A percentile compares a stretch with the other conserved stretches of the same genome.
These are phyloP conservation scores for Mucor racemosus DNA, from an alignment of 371 early-diverging fungal species.

Conservation along the genomic window DNA sequence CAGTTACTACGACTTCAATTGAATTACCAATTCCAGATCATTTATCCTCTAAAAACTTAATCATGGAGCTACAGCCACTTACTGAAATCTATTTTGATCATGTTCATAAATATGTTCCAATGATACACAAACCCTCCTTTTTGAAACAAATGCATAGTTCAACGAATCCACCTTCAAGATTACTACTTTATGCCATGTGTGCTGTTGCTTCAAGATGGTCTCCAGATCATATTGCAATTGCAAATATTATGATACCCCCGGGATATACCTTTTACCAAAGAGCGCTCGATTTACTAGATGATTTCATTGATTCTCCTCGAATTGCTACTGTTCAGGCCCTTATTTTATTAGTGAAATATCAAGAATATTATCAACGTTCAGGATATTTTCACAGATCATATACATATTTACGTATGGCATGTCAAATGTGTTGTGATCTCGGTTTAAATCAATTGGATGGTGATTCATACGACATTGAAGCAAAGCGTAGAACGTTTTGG, in stretches of 20 bases:
- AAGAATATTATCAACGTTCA: constrained; percentile 52
- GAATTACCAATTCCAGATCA: constrained; percentile 28
- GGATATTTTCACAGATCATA: constrained; percentile 49
- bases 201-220: constrained; percentile 61
- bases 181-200: constrained; percentile 63
- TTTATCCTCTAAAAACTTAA: constrained; percentile 12
- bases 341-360: constrained; percentile 72
- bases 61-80: constrained; percentile 26
- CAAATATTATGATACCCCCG: constrained; percentile 18
- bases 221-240: constrained; percentile 15
- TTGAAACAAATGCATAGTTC: constrained; percentile 49
- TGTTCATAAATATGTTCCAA: constrained; percentile 65
- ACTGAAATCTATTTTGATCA: constrained; percentile 55
- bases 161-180: constrained; percentile 51
- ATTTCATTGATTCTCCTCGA: constrained; percentile 68
- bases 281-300: constrained; percentile 62
- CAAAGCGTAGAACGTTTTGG: constrained; percentile 50
- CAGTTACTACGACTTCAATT: constrained; percentile 20
- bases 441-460: constrained; percentile 52
- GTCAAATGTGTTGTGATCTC: constrained; percentile 78
- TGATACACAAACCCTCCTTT: constrained; percentile 61
- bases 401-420: constrained; percentile 59
- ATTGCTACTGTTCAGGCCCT: constrained; percentile 75
- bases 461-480: constrained; percentile 37
- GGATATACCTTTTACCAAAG: constrained; percentile 47